Evolutionary conservation across 495 filamentous ascomycete genomes (phyloP), one percentile per base, ranked within the genome.

Genomic region (Evernia prunastri): DNA sequence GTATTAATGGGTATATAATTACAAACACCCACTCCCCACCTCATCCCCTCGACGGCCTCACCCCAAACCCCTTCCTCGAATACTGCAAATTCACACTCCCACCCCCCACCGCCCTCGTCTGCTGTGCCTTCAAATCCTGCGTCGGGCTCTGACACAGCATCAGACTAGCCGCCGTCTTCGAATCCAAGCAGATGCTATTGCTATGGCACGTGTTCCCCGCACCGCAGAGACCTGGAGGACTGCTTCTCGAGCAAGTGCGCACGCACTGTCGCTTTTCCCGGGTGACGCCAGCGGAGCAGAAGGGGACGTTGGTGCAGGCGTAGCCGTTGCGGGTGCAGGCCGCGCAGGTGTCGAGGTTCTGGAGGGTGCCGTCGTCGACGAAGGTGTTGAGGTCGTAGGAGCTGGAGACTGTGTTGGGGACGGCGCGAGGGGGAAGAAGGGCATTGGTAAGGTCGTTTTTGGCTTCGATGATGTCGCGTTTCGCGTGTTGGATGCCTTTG

Each of bases 401-500:
- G 18, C 4, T 0, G 49, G 49, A 39, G 7, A 6, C 20, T 9
- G 47, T 62, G 39, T 62, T 62, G 39, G 58, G 58, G 60, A 18
- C 35, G 47, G 60, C 27, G 35, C 45, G 33, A 20, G 60, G 25
- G 25, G 47, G 4, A 10, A 51, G 47, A n/a, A 27, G 20, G 35
- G 8, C 47, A 25, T 15, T 23, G 23, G 47, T 5, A 25, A 23
- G 23, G 11, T 17, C 47, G 47, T 42, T 18, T 58, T 25, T 58
- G 33, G 35, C 4, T 23, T 37, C 23, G 37, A 18, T 42, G n/a
- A 37, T 10, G 60, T 53, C 33, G 58, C 43, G 57, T 56, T 61
- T 56, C 27, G 43, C 35, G 47, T 43, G 60, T 39, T 64, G 56
- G 56, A 67, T 29, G 37, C 61, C 65, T 51, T 47, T 59, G 36